phyloP scores from a whole-genome alignment of 768 basidiomycete genomes.

The Sarcodon sp. region DNA sequence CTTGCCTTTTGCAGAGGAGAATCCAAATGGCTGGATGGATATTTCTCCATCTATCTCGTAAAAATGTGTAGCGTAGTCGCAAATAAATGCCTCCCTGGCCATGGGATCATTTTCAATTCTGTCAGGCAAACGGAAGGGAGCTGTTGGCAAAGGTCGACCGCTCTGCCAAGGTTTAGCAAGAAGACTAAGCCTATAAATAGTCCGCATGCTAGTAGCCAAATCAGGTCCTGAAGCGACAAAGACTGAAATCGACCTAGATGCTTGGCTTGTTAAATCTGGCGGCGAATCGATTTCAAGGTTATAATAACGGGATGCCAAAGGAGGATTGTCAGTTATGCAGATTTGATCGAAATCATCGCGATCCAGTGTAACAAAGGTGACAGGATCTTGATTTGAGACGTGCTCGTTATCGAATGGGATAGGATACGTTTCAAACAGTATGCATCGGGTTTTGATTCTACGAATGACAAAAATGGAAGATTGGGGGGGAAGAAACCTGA shows the following conservation, averaged over 20 bases:
- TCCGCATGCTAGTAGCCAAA: not conserved
- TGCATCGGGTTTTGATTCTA: constrained; percentile 1
- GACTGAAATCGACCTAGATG: not conserved
- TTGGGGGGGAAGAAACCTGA: constrained; percentile 9
- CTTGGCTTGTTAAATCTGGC: not conserved
- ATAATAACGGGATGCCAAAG: not conserved
- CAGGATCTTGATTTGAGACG: not conserved
- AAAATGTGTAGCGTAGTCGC: not conserved
- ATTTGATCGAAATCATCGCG: not conserved
- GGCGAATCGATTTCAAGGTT: not conserved
- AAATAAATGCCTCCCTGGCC: not conserved
- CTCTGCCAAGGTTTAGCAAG: not conserved
- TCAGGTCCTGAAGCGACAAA: not conserved
- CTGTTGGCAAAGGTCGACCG: not conserved
- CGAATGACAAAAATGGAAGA: constrained; percentile 12
- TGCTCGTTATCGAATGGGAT: constrained; percentile 1
- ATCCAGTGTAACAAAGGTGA: not conserved
- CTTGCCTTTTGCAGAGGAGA: not conserved
- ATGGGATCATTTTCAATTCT: not conserved
- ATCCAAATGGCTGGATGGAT: not conserved
- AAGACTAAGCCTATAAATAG: not conserved
- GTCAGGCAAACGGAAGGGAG: not conserved
- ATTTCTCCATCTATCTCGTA: not conserved
- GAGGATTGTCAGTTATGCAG: not conserved
- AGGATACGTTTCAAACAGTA: constrained; percentile 8